Evolutionary conservation across 2,329 filamentous ascomycete species (phyloP).

Genomic region (Fusarium setosum): DNA sequence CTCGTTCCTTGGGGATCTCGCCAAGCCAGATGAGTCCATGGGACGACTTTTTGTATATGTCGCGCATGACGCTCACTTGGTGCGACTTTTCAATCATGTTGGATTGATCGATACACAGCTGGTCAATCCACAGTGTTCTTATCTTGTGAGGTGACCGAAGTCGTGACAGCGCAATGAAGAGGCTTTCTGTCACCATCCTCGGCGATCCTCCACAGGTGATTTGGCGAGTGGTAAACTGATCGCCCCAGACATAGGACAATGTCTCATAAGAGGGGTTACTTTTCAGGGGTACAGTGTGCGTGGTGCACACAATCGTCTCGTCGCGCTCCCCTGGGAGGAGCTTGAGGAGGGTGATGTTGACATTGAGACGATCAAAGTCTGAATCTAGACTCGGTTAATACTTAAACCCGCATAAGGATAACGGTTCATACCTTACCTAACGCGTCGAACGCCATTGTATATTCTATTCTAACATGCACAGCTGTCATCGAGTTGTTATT

Average conservation of each 20-base stretch:
- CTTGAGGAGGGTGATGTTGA: background rate
- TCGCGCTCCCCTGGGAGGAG: background rate
- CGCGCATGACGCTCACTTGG: conserved; percentile 14
- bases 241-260: conserved; percentile 18
- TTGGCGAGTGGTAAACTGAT: background rate
- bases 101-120: conserved; percentile 17
- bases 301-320: background rate
- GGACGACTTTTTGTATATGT: conserved; percentile 11
- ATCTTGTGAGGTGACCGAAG: background rate
- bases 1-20: background rate
- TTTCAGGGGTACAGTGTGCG: background rate
- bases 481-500: too few relatives aligned
- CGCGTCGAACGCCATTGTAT: too few relatives aligned
- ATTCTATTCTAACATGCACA: too few relatives aligned
- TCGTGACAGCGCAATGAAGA: conserved; percentile 1
- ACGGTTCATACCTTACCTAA: too few relatives aligned
- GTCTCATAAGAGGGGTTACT: conserved; percentile 4
- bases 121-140: conserved; percentile 12
- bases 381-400: too few relatives aligned
- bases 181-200: conserved; percentile 1
- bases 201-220: background rate
- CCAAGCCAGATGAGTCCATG: conserved; percentile 16
- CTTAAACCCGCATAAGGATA: too few relatives aligned
- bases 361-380: background rate
- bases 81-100: conserved; percentile 4